These are phyloP conservation scores for Chenopodium album DNA, from an alignment of 148 eudicot genomes.

Conservation along the genomic window DNA sequence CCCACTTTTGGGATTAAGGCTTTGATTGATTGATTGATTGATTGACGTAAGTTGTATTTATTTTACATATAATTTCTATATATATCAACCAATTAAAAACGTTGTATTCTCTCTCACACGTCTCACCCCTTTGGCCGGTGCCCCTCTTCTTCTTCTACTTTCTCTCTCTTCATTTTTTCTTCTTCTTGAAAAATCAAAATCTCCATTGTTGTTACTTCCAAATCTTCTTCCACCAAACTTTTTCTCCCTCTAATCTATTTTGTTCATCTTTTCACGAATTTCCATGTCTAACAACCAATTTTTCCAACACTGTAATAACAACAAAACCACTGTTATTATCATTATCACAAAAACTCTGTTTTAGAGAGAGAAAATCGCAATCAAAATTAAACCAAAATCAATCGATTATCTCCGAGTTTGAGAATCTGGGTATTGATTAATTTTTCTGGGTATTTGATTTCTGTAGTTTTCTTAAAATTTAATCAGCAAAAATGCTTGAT, in stretches of 20 bases:
- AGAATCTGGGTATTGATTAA: conserved; percentile 13
- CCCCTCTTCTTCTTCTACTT: conserved; percentile 3
- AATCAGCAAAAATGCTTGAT: conserved; percentile 45
- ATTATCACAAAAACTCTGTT: background rate
- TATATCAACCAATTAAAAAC: background rate
- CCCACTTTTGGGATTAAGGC: too few species aligned
- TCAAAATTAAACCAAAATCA: background rate
- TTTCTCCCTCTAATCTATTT: conserved; percentile 6
- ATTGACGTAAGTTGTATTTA: too few species aligned
- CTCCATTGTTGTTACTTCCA: conserved; percentile 14
- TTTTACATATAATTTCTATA: conserved; percentile 1
- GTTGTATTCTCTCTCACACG: conserved; percentile 20
- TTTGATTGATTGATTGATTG: too few species aligned
- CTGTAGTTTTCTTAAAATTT: background rate
- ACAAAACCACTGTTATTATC: too few species aligned
- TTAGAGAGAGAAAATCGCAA: background rate
- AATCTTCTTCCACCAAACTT: conserved; percentile 7
- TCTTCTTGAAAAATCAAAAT: background rate
- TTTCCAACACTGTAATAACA: background rate
- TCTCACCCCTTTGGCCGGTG: conserved; percentile 30
- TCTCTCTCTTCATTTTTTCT: background rate
- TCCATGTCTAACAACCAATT: conserved; percentile 2
- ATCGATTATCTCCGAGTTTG: background rate
- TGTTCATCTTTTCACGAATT: conserved; percentile 1
- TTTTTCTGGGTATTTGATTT: background rate